Base-by-base conservation (phyloP, 1,284 basidiomycete genomes). In the Tylopilus sp. region DNA sequence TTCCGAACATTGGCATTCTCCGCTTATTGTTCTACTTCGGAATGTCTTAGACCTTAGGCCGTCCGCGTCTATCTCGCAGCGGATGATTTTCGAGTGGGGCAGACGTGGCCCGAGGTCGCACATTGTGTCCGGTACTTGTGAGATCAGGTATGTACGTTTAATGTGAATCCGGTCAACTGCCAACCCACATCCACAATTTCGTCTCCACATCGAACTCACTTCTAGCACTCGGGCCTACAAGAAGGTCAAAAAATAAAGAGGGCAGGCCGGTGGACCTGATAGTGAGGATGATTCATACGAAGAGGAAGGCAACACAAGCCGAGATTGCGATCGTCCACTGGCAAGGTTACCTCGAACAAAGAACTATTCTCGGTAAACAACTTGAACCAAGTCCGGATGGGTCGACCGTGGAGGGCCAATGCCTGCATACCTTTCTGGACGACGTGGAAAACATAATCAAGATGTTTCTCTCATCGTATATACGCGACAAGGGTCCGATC, bases 381-480 rank as follows among this genome's bases (percentile, higher is more conserved):
- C 66, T 79, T 24, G 73, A 76, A 54, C 78, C 74, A 2, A 59
- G 32, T 56, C 61, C 58, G 8, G 68, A 72, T 16, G 36, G 56
- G 32, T 67, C 67, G 13, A 66, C 63, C 2, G 32, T 54, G 32
- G 69, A 74, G 51, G 60, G 62, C 15, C 64, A 63, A 13, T 64
- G 81, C 22, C 74, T 83, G 66, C 72, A 78, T 32, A 69, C 69
- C 4, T 88, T 87, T 72, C 60, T 86, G 51, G 72, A 80, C 60
- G 80, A 88, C 60, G 82, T 86, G 39, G 84, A 86, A 70, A 71
- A 68, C n/a, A 72, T 78, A 24, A 73, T 85, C 67, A 85, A 81
- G 64, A 76, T 87, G 15, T 88, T 87, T 75, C 79, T 88, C 61
- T 86, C 84, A 4, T 83, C 83, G 0, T 81, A 83, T 64, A 86